A percentile compares a stretch with the other conserved stretches of the same genome.
These are phyloP conservation scores for Gigaspora rosea DNA, from an alignment of 192 early-diverging fungal genomes.

Conservation along the genomic window DNA sequence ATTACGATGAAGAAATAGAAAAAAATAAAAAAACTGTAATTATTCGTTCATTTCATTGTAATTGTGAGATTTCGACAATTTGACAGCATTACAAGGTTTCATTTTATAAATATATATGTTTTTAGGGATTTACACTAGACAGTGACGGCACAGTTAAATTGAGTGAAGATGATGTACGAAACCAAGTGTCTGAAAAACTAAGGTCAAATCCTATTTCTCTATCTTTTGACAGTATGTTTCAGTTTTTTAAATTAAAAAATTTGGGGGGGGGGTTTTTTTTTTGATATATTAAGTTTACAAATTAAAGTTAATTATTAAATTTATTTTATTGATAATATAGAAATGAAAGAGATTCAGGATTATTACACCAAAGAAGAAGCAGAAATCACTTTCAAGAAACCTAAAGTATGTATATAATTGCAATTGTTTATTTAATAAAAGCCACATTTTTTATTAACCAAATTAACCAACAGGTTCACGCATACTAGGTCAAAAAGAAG, in stretches of 20 bases:
- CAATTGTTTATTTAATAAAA: not conserved
- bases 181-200: conserved; percentile 48
- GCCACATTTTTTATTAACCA: conserved; percentile 17
- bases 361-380: conserved; percentile 91
- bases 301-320: not conserved
- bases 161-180: conserved; percentile 29
- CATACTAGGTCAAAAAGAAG: conserved; percentile 57
- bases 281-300: not conserved
- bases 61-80: not conserved
- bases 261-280: no score
- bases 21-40: conserved; percentile 36
- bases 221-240: conserved; percentile 50
- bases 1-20: conserved; percentile 78
- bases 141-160: conserved; percentile 50
- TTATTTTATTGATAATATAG: conserved; percentile 28
- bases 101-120: conserved; percentile 1
- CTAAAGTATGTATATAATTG: conserved; percentile 54
- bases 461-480: conserved; percentile 37
- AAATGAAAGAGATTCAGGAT: conserved; percentile 73
- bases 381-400: conserved; percentile 73
- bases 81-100: not conserved
- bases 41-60: not conserved
- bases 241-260: not conserved
- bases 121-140: conserved; percentile 56
- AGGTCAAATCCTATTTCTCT: conserved; percentile 54